Evolutionary conservation across 2,329 filamentous ascomycete genomes (phyloP), one percentile per base, ranked within the genome.

Genomic region (Ophiocordyceps unilateralis): DNA sequence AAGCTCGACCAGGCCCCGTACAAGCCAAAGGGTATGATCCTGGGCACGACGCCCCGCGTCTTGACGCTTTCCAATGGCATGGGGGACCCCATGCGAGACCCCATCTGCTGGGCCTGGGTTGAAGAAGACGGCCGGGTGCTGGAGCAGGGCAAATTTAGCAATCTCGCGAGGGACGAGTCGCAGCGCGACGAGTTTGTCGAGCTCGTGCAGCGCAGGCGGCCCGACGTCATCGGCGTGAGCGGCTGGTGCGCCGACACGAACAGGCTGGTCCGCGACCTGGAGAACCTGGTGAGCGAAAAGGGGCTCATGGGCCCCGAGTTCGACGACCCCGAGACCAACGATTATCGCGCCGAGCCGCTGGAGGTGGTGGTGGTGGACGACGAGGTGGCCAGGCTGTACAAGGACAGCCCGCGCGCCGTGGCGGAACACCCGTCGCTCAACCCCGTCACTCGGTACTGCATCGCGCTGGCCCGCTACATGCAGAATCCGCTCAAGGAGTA

Each of bases 401-500:
- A 95, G 61, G 85, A 87, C 53, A 95, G 87, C 57, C 75, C 80
- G 14, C 78, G 88, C 37, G 88, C 83, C 11, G 68, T 74, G 41
- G 66, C 74, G 11, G 89, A 96, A 48, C 85, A 94, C 55, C 87
- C 91, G 6, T 80, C 79, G 12, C 70, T 93, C 24, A 74, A 77
- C 43, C 76, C 85, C 7, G 68, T 94, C 42, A 84, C 82, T 1
- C 76, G 86, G 53, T 98, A 98, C 63, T 94, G 88, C 58, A 78
- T 94, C 50, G 88, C 80, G 23, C 66, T 98, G 34, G 89, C 84
- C 19, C 81, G 82, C 47, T 98, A 96, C 59, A 72, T 98, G 60
- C 91, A 98, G 60, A 93, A 89, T 54, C 91, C 91, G 1, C 75
- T 98, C 65, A 91, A 93, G 63, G 88, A 98, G 58, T 98, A 98